Base-by-base conservation (phyloP, 2,329 filamentous ascomycete genomes). In the Cryphonectria nitschkei region DNA sequence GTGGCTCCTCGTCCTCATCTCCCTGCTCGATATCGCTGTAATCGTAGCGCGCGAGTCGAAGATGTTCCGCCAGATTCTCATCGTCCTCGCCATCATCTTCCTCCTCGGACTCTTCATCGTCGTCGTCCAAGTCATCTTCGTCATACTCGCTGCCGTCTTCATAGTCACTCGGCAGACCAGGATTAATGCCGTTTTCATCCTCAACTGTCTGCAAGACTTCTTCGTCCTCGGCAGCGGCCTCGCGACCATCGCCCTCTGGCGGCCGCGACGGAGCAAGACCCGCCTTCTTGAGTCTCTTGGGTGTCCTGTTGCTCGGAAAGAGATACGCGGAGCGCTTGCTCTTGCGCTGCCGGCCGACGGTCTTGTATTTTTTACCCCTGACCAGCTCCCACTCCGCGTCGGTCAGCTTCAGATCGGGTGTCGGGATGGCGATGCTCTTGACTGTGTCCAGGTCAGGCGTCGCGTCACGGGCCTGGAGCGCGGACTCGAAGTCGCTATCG, bases 401-500 rank as follows among this genome's bases (percentile, higher is more conserved):
- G 46, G 79, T 84, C 70, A 82, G 78, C 70, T 80, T 76, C 71
- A 82, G 75, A 71, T 82, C 80, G 1, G 82, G 82, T 61, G 82
- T 76, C 7, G 79, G 80, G 32, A 83, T 78, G 26, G 78, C 80
- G 62, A 83, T 80, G 68, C 75, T 78, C 7, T 72, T 75, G 61
- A 68, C 75, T 68, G 73, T 74, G 2, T 74, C 76, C 9, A 75
- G 71, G 22, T 75, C 74, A 16, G 79, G 79, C 52, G 77, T 83
- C 74, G 46, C 79, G 74, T 77, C 80, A 58, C 73, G 79, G 71
- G 79, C 76, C 32, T 80, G 75, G 56, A 87, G 77, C 9, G 84
- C 80, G 16, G 80, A 78, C 29, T 80, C 81, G 70, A 87, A 85
- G 56, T 85, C 84, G 26, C 80, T 79, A 61, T 86, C 83, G 3